phyloP scores from a whole-genome alignment of 441 rosid genomes.

The Gossypium lobatum region DNA sequence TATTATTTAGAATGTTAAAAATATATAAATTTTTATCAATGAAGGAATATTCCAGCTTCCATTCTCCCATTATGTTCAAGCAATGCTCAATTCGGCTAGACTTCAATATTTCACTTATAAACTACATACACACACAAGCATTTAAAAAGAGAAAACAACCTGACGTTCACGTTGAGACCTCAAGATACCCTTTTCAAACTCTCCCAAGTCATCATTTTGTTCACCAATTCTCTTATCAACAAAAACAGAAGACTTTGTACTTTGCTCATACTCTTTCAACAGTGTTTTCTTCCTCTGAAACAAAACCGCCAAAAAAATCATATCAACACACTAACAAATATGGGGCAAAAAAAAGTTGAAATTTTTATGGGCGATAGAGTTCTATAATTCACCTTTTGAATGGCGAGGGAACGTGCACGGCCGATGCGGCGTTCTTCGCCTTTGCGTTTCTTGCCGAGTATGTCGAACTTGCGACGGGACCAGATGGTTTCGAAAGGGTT shows the following conservation, averaged over 20 bases:
- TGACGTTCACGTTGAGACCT: slow-evolving; percentile 82
- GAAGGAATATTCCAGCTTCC: background rate
- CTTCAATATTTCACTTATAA: background rate
- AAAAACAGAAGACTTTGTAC: slow-evolving; percentile 58
- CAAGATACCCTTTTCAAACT: slow-evolving; percentile 74
- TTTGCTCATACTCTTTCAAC: slow-evolving; percentile 67
- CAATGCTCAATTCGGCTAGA: background rate
- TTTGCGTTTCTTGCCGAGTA: slow-evolving; percentile 82
- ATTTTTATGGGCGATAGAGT: background rate
- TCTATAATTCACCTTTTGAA: slow-evolving; percentile 42
- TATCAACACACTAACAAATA: background rate
- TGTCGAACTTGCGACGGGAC: slow-evolving; percentile 76
- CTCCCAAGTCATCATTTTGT: slow-evolving; percentile 54
- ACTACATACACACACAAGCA: too few relatives aligned
- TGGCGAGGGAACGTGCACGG: slow-evolving; percentile 53
- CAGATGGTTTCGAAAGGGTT: slow-evolving; percentile 82
- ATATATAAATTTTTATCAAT: background rate
- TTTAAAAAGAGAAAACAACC: slow-evolving; percentile 30
- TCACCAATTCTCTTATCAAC: slow-evolving; percentile 85
- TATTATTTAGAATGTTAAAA: background rate
- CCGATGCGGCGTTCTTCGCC: slow-evolving; percentile 81
- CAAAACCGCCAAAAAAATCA: slow-evolving; percentile 6
- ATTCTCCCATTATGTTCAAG: background rate
- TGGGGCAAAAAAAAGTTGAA: background rate
- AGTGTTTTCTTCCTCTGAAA: slow-evolving; percentile 68